Conservation (phyloP, 371 early-diverging fungal genomes). For the Blakeslea trispora region DNA sequence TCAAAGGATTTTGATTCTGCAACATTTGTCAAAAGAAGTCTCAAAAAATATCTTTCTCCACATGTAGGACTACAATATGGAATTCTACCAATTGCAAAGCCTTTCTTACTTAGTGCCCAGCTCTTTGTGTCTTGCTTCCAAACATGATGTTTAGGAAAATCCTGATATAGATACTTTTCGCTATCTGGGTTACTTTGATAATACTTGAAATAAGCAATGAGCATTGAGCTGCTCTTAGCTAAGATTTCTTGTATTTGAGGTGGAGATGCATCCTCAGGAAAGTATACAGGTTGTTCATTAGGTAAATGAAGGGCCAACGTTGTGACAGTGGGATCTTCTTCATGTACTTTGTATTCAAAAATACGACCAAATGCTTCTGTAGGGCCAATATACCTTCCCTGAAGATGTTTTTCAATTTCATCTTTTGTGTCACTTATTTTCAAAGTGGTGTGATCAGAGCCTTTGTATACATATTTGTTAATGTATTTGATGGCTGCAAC, state of each 20-base stretch:
- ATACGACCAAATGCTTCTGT: background rate
- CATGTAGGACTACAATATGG: slow-evolving; percentile 1
- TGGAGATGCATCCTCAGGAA: too few species aligned
- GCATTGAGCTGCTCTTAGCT: background rate
- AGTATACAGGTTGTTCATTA: background rate
- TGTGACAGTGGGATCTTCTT: too few species aligned
- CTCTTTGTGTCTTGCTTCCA: background rate
- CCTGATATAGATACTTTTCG: slow-evolving; percentile 1
- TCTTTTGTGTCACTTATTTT: background rate
- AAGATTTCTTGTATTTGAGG: background rate
- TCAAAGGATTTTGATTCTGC: background rate
- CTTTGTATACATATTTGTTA: slow-evolving; percentile 14
- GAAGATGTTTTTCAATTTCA: background rate
- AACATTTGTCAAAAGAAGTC: background rate
- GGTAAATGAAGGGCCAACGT: background rate
- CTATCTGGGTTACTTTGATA: background rate
- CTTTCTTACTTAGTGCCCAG: background rate
- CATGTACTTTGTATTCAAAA: slow-evolving; percentile 4
- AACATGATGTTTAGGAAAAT: slow-evolving; percentile 5
- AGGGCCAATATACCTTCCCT: slow-evolving; percentile 4
- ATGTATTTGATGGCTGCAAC: slow-evolving; percentile 34
- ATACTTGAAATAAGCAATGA: slow-evolving; percentile 5
- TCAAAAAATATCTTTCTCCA: background rate
- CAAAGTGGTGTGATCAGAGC: background rate
- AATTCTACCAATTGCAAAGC: slow-evolving; percentile 5